Evolutionary conservation across 2,329 filamentous ascomycete species (phyloP).

Genomic region (Bipolaris gigantea): DNA sequence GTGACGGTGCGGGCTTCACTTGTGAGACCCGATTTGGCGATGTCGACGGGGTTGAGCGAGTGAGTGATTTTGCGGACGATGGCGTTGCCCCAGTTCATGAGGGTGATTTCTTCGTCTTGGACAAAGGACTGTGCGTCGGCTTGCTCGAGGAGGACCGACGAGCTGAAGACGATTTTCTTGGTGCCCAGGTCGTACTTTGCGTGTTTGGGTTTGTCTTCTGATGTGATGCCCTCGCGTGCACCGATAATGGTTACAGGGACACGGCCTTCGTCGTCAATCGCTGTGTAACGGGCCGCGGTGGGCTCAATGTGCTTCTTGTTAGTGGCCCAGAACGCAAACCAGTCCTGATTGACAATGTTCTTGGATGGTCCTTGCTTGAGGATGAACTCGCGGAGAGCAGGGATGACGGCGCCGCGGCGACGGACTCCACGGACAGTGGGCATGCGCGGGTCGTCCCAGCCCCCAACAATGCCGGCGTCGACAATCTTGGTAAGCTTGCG

Average conservation of each 20-base stretch:
- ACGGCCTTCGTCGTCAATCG: constrained; percentile 67
- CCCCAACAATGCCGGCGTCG: constrained; percentile 73
- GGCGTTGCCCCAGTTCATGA: constrained; percentile 96
- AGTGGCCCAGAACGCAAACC: constrained; percentile 64
- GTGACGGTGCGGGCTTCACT: constrained; percentile 56
- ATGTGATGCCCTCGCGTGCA: constrained; percentile 56
- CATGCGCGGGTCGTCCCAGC: constrained; percentile 87
- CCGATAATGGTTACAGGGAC: constrained; percentile 73
- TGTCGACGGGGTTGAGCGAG: constrained; percentile 52
- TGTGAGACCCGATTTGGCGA: constrained; percentile 49
- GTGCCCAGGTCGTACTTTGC: constrained; percentile 85
- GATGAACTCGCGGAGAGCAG: constrained; percentile 80
- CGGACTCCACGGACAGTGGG: constrained; percentile 80
- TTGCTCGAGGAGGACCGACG: constrained; percentile 83
- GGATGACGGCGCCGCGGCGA: constrained; percentile 75
- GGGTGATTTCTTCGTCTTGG: constrained; percentile 85
- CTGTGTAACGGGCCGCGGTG: constrained; percentile 52
- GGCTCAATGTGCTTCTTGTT: constrained; percentile 59
- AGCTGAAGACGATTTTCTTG: constrained; percentile 82
- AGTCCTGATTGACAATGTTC: constrained; percentile 83
- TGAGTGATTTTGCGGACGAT: constrained; percentile 69
- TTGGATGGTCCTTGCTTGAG: constrained; percentile 81
- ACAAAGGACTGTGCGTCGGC: constrained; percentile 80
- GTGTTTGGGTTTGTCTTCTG: constrained; percentile 81
- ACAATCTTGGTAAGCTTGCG: constrained; percentile 84